phyloP scores from a whole-genome alignment of 179 eudicot genomes.

The Silene noctiflora region DNA sequence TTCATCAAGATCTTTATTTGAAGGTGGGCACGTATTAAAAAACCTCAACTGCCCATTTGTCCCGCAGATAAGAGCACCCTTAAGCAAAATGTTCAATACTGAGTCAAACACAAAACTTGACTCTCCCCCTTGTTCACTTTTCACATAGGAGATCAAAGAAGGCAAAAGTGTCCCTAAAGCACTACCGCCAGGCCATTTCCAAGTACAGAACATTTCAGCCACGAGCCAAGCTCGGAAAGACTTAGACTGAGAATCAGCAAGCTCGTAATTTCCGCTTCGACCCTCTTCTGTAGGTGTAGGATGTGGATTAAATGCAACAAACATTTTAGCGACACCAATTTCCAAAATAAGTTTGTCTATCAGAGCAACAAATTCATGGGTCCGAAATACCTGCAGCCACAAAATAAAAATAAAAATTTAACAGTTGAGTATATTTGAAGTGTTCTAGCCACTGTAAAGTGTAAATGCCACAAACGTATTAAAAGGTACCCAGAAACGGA shows the following conservation, averaged over 20 bases:
- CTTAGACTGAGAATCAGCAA: conserved; percentile 29
- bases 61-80: conserved; percentile 79
- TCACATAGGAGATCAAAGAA: conserved; percentile 40
- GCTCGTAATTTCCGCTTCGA: conserved; percentile 31
- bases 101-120: conserved; percentile 40
- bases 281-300: conserved; percentile 29
- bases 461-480: not conserved
- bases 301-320: conserved; percentile 38
- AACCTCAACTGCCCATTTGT: conserved; percentile 41
- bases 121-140: conserved; percentile 29
- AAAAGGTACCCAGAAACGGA: not conserved
- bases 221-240: conserved; percentile 82
- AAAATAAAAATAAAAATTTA: conserved; percentile 16
- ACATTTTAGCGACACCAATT: conserved; percentile 56
- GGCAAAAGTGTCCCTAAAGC: conserved; percentile 71
- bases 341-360: conserved; percentile 64
- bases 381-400: conserved; percentile 48
- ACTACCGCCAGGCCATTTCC: conserved; percentile 90
- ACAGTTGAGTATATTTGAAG: not conserved
- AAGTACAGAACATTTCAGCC: conserved; percentile 86
- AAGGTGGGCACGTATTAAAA: conserved; percentile 49
- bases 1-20: conserved; percentile 52
- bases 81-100: conserved; percentile 57
- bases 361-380: conserved; percentile 50
- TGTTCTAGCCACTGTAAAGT: not conserved